Conservation (phyloP, 2,329 filamentous ascomycete genomes). For the Thelonectria rubi region DNA sequence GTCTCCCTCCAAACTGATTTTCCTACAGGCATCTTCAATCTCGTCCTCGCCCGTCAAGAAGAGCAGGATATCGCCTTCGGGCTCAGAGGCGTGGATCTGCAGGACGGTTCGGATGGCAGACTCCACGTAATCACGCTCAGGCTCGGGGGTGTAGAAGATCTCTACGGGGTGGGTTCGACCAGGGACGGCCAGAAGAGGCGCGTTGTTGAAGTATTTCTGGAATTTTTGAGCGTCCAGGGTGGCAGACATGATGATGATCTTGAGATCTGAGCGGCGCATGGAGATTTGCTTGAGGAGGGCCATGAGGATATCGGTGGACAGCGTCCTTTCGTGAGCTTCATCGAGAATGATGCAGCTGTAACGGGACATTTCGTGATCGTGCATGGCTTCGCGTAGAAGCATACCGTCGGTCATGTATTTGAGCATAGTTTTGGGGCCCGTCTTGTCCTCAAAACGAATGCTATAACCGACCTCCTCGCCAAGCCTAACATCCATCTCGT, state of each 20-base stretch:
- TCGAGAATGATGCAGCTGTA: constrained; percentile 99
- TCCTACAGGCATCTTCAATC: constrained; percentile 94
- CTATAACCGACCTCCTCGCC: constrained; percentile 98
- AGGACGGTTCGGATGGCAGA: constrained; percentile 93
- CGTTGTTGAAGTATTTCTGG: constrained; percentile 95
- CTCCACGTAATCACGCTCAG: constrained; percentile 96
- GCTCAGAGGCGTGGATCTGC: constrained; percentile 94
- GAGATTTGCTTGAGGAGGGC: constrained; percentile 93
- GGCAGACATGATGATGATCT: constrained; percentile 99
- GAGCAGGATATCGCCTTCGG: constrained; percentile 89
- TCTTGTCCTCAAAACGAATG: constrained; percentile 98
- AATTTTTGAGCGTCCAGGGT: constrained; percentile 98
- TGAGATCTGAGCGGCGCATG: constrained; percentile 83
- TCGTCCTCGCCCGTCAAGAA: constrained; percentile 99
- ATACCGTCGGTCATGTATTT: constrained; percentile 99
- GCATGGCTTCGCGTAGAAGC: constrained; percentile 94
- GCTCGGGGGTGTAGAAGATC: constrained; percentile 97
- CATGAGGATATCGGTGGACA: constrained; percentile 98
- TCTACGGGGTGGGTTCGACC: constrained; percentile 96
- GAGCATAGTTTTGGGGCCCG: constrained; percentile 85
- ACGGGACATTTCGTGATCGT: constrained; percentile 88
- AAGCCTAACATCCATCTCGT: constrained; percentile 93
- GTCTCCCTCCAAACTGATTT: constrained; percentile 89
- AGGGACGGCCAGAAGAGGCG: constrained; percentile 90
- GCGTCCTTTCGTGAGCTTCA: constrained; percentile 96